phyloP scores from a whole-genome alignment of 106 monocot species.

The Dioscorea dumetorum region DNA sequence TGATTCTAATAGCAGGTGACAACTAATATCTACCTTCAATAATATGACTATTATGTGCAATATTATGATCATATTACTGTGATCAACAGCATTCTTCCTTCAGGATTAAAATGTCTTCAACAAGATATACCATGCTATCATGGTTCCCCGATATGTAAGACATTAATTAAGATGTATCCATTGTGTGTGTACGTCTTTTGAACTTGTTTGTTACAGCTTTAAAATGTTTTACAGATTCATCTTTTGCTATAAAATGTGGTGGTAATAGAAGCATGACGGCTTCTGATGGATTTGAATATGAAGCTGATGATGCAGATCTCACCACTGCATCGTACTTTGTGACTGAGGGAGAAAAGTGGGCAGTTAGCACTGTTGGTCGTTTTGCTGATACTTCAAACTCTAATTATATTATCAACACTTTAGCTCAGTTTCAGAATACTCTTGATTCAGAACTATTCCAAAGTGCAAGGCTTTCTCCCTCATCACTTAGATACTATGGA shows the following conservation, averaged over 20 bases:
- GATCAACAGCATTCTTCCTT: slow-evolving; percentile 40
- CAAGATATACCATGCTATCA: slow-evolving; percentile 51
- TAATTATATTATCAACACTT: slow-evolving; percentile 7
- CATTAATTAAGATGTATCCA: background rate
- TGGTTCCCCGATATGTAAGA: slow-evolving; percentile 59
- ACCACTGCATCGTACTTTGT: slow-evolving; percentile 17
- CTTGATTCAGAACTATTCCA: slow-evolving; percentile 3
- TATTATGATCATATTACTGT: background rate
- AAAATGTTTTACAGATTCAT: background rate
- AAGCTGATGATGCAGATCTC: slow-evolving; percentile 12
- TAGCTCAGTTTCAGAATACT: slow-evolving; percentile 4
- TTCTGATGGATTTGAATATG: slow-evolving; percentile 4
- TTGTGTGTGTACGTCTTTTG: too few species aligned
- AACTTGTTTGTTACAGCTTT: background rate
- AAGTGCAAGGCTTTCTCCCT: slow-evolving; percentile 23
- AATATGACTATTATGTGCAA: background rate
- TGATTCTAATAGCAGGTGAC: slow-evolving; percentile 69
- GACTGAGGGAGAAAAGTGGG: slow-evolving; percentile 13
- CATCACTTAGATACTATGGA: slow-evolving; percentile 22
- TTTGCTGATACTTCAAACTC: background rate
- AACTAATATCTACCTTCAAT: background rate
- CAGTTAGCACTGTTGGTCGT: slow-evolving; percentile 18
- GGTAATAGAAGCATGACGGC: slow-evolving; percentile 1
- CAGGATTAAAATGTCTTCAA: slow-evolving; percentile 78
- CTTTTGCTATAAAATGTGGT: slow-evolving; percentile 34